These are phyloP conservation scores for Limnanthes douglasii DNA, from an alignment of 345 rosid genomes.

Conservation along the genomic window DNA sequence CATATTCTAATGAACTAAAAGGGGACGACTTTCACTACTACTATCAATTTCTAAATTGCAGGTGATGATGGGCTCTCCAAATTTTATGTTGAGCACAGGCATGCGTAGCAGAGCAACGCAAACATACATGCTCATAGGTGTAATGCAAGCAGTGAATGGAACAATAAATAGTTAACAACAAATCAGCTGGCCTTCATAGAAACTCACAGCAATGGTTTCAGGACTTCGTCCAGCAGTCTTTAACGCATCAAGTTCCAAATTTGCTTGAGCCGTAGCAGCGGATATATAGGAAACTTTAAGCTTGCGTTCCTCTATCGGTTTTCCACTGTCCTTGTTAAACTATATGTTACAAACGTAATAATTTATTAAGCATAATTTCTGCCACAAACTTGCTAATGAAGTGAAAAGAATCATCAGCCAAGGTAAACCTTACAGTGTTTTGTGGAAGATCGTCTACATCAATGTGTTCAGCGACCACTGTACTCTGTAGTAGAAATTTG, in stretches of 20 bases:
- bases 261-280: conserved; percentile 25
- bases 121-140: too few species aligned
- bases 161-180: too few species aligned
- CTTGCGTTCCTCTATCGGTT: conserved; percentile 38
- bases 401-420: conserved; percentile 4
- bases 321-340: conserved; percentile 52
- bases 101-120: too few species aligned
- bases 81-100: too few species aligned
- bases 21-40: too few species aligned
- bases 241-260: conserved; percentile 17
- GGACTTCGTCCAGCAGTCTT: conserved; percentile 17
- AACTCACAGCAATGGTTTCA: conserved; percentile 38
- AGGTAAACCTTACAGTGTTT: conserved; percentile 80
- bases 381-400: too few species aligned
- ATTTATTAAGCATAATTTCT: too few species aligned
- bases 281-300: conserved; percentile 44
- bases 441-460: conserved; percentile 81
- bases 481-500: conserved; percentile 90
- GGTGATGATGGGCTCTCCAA: too few species aligned
- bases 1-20: too few species aligned
- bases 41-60: too few species aligned
- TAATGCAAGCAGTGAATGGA: too few species aligned
- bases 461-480: conserved; percentile 51
- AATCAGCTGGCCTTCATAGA: neutral
- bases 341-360: too few species aligned